Conservation (phyloP, 176 grass and related monocot species). For the Oryza officinalis region DNA sequence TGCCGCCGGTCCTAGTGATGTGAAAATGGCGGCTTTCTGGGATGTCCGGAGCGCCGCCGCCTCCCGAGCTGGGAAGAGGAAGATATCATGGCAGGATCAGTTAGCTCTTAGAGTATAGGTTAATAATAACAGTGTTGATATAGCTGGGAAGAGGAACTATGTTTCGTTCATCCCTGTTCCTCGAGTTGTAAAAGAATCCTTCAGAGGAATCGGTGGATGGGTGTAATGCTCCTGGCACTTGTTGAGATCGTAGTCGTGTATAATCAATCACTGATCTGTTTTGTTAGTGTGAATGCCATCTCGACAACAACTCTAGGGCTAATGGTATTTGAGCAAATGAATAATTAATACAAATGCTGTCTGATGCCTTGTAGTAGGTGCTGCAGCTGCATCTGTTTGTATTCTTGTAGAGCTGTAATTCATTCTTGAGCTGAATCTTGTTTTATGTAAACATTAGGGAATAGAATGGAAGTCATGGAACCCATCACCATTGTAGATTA, state of each 20-base stretch:
- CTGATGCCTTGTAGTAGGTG: background rate
- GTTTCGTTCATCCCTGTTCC: background rate
- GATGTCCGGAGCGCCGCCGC: conserved; percentile 24
- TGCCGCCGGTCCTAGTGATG: conserved; percentile 12
- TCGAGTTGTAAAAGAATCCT: conserved; percentile 20
- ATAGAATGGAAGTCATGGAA: background rate
- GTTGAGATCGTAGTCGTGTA: background rate
- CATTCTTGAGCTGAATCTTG: background rate
- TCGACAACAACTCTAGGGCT: background rate
- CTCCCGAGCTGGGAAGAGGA: conserved; percentile 46
- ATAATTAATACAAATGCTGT: background rate
- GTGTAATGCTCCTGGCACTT: background rate
- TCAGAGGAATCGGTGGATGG: conserved; percentile 12
- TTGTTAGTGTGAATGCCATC: background rate
- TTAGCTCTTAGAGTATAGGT: conserved; percentile 69
- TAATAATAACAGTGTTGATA: background rate
- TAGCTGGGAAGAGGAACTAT: background rate
- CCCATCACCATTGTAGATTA: background rate
- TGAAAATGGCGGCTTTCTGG: conserved; percentile 28
- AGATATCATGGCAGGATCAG: conserved; percentile 75
- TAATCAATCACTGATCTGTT: background rate
- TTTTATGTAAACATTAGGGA: background rate
- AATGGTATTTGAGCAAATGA: background rate
- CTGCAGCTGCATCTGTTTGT: background rate
- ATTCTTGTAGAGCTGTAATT: background rate